These are phyloP conservation scores for Gryganskiella cystojenkinii DNA, from an alignment of 192 early-diverging fungal genomes.

Conservation along the genomic window DNA sequence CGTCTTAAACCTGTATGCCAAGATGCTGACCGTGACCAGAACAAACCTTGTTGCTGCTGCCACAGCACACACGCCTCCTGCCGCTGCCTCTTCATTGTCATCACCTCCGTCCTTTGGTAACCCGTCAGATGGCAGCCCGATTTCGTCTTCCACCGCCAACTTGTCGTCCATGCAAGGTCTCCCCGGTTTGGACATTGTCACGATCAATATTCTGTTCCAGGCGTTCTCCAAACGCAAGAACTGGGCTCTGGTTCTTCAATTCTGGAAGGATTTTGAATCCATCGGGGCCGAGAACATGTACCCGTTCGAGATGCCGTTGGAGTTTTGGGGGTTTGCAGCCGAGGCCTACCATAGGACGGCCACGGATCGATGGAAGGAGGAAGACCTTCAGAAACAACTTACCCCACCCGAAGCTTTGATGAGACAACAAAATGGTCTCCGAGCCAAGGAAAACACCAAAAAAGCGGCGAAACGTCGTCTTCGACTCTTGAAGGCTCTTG, in stretches of 20 bases:
- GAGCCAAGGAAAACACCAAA: no score
- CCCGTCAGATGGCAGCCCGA: no score
- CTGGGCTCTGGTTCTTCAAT: conserved; percentile 35
- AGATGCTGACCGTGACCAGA: conserved; percentile 22
- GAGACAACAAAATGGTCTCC: no score
- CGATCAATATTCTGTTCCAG: conserved; percentile 22
- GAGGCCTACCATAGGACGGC: conserved; percentile 14
- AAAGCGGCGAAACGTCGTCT: no score
- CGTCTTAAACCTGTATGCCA: conserved; percentile 31
- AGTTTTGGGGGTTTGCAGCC: conserved; percentile 39
- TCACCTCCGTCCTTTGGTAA: conserved; percentile 3
- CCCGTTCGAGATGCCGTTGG: conserved; percentile 31
- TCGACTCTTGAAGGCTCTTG: neutral
- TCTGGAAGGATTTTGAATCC: conserved; percentile 41
- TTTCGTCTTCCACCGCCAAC: neutral
- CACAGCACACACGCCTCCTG: neutral
- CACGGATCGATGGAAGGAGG: neutral
- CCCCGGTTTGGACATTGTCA: conserved; percentile 23
- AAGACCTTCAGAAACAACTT: no score
- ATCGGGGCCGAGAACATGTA: conserved; percentile 31
- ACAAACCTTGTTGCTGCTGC: neutral
- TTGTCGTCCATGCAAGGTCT: conserved; percentile 9
- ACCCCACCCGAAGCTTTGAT: no score
- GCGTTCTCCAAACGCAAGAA: conserved; percentile 29
- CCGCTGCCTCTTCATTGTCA: neutral